phyloP scores from a whole-genome alignment of 805 yeast genomes.

The Isabelozyma rhagii region DNA sequence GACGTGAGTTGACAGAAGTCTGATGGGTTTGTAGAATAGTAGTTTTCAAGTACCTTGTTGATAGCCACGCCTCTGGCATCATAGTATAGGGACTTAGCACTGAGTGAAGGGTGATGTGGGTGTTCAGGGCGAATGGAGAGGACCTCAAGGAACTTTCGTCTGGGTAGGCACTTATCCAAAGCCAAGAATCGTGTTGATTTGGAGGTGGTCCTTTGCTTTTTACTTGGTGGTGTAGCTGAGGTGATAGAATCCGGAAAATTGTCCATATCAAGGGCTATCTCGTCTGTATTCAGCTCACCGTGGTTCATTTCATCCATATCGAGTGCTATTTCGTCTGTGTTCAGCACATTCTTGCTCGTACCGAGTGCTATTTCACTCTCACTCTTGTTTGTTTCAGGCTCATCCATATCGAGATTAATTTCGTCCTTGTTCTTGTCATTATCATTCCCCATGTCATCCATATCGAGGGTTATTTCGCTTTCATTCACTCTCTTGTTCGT shows the following conservation, averaged over 20 bases:
- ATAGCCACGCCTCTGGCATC: constrained; percentile 32
- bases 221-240: not conserved
- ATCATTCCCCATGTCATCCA: not conserved
- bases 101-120: too few species aligned
- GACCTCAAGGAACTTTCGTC: constrained; percentile 55
- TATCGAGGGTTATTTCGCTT: not conserved
- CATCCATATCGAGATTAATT: not conserved
- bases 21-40: not conserved
- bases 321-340: constrained; percentile 24
- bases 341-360: not conserved
- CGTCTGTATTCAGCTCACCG: constrained; percentile 10
- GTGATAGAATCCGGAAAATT: constrained; percentile 2
- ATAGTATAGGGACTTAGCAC: constrained; percentile 13
- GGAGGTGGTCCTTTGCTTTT: not conserved
- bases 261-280: constrained; percentile 21
- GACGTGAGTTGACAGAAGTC: not conserved
- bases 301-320: constrained; percentile 13
- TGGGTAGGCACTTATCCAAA: constrained; percentile 78
- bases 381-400: not conserved
- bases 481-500: constrained; percentile 2
- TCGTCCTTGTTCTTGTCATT: not conserved
- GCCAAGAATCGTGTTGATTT: constrained; percentile 59
- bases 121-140: constrained; percentile 10
- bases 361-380: not conserved
- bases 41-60: constrained; percentile 32